Base-by-base conservation (phyloP, 129 eudicot genomes). In the Calendula officinalis region DNA sequence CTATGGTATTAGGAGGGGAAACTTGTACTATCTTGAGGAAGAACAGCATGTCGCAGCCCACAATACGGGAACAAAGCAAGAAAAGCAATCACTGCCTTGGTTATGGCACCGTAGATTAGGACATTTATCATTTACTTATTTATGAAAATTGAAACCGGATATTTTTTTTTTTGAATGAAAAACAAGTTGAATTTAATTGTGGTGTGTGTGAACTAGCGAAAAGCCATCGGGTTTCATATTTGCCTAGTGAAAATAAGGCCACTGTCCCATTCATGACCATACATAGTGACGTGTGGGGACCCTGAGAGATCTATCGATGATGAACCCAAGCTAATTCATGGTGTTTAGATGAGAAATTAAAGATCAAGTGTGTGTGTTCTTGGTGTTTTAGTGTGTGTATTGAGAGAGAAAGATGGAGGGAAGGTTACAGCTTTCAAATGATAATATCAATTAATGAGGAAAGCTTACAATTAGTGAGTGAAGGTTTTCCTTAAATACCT, bases 251-350 rank as follows among this genome's bases (percentile, higher is more conserved):
- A 44, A 68, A 55, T 13, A 55, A 68, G 42, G 11, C 55, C 59
- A 8, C 55, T 9, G 44, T 7, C 11, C 73, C 73, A 13, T 68
- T 68, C 47, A 35, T 16, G 47, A 8, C 39, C 6, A 40, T 66
- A 1, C 61, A 66, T 36, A 49, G 50, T 3, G 50, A 66, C 52
- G 71, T 66, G 7, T 66, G 62, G 71, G 71, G 71, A 32, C 71
- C n/a, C n/a, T n/a, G n/a, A n/a, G n/a, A n/a, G n/a, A n/a, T n/a
- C n/a, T n/a, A n/a, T n/a, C n/a, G n/a, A n/a, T n/a, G n/a, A n/a
- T n/a, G n/a, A n/a, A n/a, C n/a, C n/a, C n/a, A n/a, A n/a, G n/a
- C n/a, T n/a, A n/a, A n/a, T n/a, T n/a, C n/a, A n/a, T n/a, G n/a
- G n/a, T n/a, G n/a, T n/a, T n/a, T n/a, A n/a, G n/a, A n/a, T n/a